phyloP scores from a whole-genome alignment of 441 rosid genomes.

The Mallotus repandus region DNA sequence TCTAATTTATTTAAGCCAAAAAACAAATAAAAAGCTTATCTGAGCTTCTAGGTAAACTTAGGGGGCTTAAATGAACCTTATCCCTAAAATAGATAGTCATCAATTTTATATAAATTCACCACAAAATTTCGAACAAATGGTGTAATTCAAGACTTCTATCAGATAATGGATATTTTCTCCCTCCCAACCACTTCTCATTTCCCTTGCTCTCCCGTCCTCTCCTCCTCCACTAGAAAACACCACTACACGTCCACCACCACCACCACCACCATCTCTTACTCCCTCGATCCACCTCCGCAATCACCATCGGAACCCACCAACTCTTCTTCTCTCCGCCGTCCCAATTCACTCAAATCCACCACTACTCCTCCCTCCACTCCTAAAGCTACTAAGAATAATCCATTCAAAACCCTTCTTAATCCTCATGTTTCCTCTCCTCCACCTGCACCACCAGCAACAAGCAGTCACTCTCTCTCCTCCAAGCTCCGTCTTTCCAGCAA shows the following conservation, averaged over 20 bases:
- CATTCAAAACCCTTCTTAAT: constrained; percentile 42
- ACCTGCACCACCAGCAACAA: constrained; percentile 12
- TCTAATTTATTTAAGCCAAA: too few relatives aligned
- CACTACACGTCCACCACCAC: constrained; percentile 9
- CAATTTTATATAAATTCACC: too few relatives aligned
- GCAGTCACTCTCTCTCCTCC: constrained; percentile 47
- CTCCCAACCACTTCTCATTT: constrained; percentile 17
- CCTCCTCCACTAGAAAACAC: constrained; percentile 12
- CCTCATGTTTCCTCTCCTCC: constrained; percentile 23
- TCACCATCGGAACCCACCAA: constrained; percentile 23
- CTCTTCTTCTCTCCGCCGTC: constrained; percentile 46
- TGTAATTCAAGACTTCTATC: too few relatives aligned
- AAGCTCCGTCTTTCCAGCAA: constrained; percentile 82
- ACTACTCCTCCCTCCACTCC: constrained; percentile 19
- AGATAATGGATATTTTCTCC: constrained; percentile 22
- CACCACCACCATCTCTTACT: constrained; percentile 39
- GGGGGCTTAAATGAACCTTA: too few relatives aligned
- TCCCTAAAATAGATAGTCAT: too few relatives aligned
- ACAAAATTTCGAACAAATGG: too few relatives aligned
- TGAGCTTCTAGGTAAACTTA: too few relatives aligned
- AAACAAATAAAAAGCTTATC: too few relatives aligned
- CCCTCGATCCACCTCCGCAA: constrained; percentile 29
- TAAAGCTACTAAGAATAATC: constrained; percentile 43
- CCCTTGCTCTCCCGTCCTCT: constrained; percentile 22
- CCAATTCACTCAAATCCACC: constrained; percentile 40